These are phyloP conservation scores for Phalaenopsis hybrid DNA, from an alignment of 116 monocot genomes.

Conservation along the genomic window DNA sequence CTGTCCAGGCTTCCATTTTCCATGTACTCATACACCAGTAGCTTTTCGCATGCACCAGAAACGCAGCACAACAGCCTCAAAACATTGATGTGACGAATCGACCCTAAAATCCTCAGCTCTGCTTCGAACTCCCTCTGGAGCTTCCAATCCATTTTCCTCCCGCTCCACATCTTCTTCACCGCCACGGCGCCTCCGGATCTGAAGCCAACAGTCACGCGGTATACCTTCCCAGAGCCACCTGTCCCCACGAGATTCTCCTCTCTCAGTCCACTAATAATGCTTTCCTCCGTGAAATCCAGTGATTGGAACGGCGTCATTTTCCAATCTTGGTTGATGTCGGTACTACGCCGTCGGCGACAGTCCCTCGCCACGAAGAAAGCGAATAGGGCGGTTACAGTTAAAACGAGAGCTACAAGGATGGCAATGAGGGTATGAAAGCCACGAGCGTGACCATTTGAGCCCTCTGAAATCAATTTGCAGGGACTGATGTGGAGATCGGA, in stretches of 20 bases:
- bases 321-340: constrained; percentile 24
- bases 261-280: constrained; percentile 33
- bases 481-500: constrained; percentile 12
- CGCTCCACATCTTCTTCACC: constrained; percentile 60
- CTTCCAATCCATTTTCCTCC: constrained; percentile 22
- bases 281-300: constrained; percentile 39
- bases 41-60: constrained; percentile 44
- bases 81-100: constrained; percentile 60
- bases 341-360: constrained; percentile 13
- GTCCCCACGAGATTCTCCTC: constrained; percentile 62
- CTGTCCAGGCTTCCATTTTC: constrained; percentile 56
- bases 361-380: constrained; percentile 20
- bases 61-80: constrained; percentile 71
- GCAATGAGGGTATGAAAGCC: constrained; percentile 27
- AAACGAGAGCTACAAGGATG: constrained; percentile 27
- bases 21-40: constrained; percentile 88
- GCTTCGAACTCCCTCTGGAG: constrained; percentile 45
- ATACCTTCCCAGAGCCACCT: constrained; percentile 66
- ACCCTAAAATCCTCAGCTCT: constrained; percentile 58
- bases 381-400: constrained; percentile 15
- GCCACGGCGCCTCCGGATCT: constrained; percentile 31
- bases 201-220: constrained; percentile 28
- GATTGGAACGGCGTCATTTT: constrained; percentile 66
- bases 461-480: constrained; percentile 14
- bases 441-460: constrained; percentile 12